Evolutionary conservation across 352 stramenopile genomes (phyloP).

Genomic region (Globisporangium paddicum): DNA sequence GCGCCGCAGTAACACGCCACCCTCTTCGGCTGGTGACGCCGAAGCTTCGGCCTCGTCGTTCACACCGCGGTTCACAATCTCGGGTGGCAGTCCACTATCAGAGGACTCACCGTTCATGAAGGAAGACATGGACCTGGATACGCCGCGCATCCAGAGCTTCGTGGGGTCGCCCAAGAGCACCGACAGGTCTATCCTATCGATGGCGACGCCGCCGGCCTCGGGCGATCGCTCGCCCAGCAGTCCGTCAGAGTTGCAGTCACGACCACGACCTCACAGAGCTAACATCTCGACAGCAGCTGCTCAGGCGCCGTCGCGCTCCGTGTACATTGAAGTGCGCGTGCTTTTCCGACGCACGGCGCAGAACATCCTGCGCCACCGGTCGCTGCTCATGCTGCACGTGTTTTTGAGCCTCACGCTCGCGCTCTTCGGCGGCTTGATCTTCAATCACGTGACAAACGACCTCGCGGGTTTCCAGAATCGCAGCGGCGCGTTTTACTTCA

Average conservation of each 20-base stretch:
- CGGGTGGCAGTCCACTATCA: slow-evolving; percentile 22
- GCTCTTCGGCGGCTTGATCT: slow-evolving; percentile 67
- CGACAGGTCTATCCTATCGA: neutral
- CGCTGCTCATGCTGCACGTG: slow-evolving; percentile 62
- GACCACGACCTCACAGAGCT: neutral
- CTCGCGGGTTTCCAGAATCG: slow-evolving; percentile 83
- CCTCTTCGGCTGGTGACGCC: neutral
- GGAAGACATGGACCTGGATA: slow-evolving; percentile 39
- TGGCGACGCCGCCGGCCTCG: slow-evolving; percentile 15
- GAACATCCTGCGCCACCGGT: slow-evolving; percentile 74
- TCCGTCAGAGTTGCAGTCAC: slow-evolving; percentile 15
- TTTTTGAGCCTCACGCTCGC: slow-evolving; percentile 50
- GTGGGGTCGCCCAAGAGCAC: slow-evolving; percentile 20
- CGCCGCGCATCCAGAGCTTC: slow-evolving; percentile 32
- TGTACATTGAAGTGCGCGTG: slow-evolving; percentile 59
- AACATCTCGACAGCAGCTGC: neutral
- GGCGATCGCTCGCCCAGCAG: slow-evolving; percentile 21
- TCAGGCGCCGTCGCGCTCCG: slow-evolving; percentile 28
- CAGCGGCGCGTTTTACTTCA: slow-evolving; percentile 82
- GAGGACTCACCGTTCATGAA: slow-evolving; percentile 62
- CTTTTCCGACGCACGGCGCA: slow-evolving; percentile 61
- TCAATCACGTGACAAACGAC: slow-evolving; percentile 79
- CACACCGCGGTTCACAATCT: slow-evolving; percentile 22
- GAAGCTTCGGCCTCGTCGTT: slow-evolving; percentile 8
- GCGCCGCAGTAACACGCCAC: slow-evolving; percentile 27